Evolutionary conservation across 2,329 filamentous ascomycete genomes (phyloP).

Genomic region (Davidsoniella australis): DNA sequence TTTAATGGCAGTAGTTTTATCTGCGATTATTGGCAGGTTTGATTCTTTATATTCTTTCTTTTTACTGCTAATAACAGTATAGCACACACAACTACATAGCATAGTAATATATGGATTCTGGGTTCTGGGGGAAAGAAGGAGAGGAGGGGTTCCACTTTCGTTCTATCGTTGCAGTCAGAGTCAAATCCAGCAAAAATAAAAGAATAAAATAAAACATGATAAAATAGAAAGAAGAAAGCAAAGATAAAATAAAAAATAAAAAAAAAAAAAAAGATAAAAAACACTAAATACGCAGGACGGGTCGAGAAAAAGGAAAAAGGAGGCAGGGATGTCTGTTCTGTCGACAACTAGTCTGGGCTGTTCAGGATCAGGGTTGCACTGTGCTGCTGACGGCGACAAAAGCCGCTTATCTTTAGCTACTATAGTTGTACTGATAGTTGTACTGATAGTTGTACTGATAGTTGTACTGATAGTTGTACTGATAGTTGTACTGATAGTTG

Average conservation of each 20-base stretch:
- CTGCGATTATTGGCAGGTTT: too few species aligned
- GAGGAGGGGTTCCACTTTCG: conserved; percentile 1
- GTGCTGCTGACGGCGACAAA: too few species aligned
- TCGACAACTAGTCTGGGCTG: too few species aligned
- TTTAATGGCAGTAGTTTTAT: too few species aligned
- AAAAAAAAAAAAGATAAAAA: too few species aligned
- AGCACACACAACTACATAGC: too few species aligned
- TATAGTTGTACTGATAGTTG: too few species aligned
- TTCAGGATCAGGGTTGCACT: too few species aligned
- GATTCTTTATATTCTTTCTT: neutral
- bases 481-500: too few species aligned
- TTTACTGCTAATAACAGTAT: too few species aligned
- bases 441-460: too few species aligned
- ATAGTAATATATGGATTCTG: neutral
- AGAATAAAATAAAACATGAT: neutral
- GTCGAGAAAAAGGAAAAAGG: neutral
- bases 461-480: too few species aligned
- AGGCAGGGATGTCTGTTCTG: neutral
- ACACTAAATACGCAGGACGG: neutral
- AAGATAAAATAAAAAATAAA: neutral
- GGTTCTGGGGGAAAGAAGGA: neutral
- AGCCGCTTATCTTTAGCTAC: neutral
- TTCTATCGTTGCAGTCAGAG: neutral
- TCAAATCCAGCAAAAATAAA: neutral
- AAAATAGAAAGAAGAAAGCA: neutral